Evolutionary conservation across 2,329 filamentous ascomycete genomes (phyloP).

Genomic region (Neonectria sp.): DNA sequence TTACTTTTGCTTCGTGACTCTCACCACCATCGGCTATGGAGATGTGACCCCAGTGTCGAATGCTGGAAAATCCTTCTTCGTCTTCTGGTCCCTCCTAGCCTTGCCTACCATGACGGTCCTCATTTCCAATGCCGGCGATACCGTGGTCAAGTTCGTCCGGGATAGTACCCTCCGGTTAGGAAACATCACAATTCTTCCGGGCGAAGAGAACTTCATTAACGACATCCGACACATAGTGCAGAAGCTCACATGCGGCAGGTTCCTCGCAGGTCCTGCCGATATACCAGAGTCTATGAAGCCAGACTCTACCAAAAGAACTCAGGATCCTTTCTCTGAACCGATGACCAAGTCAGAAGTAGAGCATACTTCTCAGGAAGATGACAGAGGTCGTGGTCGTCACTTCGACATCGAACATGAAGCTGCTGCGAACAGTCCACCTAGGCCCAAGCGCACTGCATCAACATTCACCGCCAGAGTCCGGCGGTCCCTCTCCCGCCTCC

Average conservation of each 20-base stretch:
- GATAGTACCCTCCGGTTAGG: slow-evolving; percentile 71
- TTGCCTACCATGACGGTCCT: slow-evolving; percentile 91
- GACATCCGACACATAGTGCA: slow-evolving; percentile 62
- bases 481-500: slow-evolving; percentile 54
- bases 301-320: slow-evolving; percentile 6
- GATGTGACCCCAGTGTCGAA: slow-evolving; percentile 84
- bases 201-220: slow-evolving; percentile 64
- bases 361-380: slow-evolving; percentile 5
- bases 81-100: slow-evolving; percentile 92
- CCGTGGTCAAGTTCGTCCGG: slow-evolving; percentile 76
- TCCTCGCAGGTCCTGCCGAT: slow-evolving; percentile 52
- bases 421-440: slow-evolving; percentile 38
- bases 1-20: slow-evolving; percentile 88
- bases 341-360: slow-evolving; percentile 32
- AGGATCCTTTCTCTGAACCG: slow-evolving; percentile 7
- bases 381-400: slow-evolving; percentile 26
- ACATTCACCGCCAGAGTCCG: slow-evolving; percentile 52
- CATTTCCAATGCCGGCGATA: slow-evolving; percentile 87
- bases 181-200: slow-evolving; percentile 73
- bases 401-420: slow-evolving; percentile 13
- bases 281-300: slow-evolving; percentile 7
- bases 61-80: slow-evolving; percentile 86
- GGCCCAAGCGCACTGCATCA: slow-evolving; percentile 30
- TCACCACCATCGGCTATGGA: slow-evolving; percentile 91
- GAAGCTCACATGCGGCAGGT: slow-evolving; percentile 59